Conservation (phyloP, 2,329 filamentous ascomycete species). For the Emericellopsis atlantica region DNA sequence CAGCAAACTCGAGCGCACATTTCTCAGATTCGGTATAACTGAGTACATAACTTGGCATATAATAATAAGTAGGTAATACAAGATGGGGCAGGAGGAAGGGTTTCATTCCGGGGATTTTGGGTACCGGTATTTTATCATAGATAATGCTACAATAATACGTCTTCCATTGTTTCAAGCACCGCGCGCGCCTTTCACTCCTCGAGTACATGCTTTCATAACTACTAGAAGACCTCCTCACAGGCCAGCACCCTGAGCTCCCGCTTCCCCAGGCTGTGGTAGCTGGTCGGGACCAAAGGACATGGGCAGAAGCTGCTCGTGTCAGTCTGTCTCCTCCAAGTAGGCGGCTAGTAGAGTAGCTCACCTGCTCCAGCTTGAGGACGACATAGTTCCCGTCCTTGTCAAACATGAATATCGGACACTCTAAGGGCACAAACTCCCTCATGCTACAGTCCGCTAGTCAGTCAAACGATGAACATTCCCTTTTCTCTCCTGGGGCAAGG, state of each 20-base stretch:
- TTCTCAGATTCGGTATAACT: too few species aligned
- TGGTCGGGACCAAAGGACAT: constrained; percentile 55
- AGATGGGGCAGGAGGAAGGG: too few species aligned
- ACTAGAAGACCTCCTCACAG: not conserved
- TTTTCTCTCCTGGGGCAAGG: not conserved
- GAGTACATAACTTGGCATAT: too few species aligned
- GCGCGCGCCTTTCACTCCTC: too few species aligned
- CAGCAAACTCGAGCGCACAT: too few species aligned
- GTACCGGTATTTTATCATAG: too few species aligned
- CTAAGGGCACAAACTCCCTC: constrained; percentile 59
- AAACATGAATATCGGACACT: constrained; percentile 81
- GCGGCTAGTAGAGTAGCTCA: too few species aligned
- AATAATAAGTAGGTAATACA: too few species aligned
- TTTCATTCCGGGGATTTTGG: too few species aligned
- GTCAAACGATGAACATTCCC: constrained; percentile 5
- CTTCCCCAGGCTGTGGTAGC: constrained; percentile 26
- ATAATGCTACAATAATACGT: not conserved
- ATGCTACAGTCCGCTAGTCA: constrained; percentile 34
- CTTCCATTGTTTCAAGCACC: not conserved
- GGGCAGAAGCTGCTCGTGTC: constrained; percentile 43
- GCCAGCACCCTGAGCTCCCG: not conserved
- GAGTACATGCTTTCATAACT: not conserved
- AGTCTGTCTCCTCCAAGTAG: not conserved
- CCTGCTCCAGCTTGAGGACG: constrained; percentile 58
- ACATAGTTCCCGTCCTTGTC: constrained; percentile 64